Evolutionary conservation across 371 early-diverging fungal species (phyloP), one percentile per base, ranked within the genome.

Genomic region (Rhizopus delemar): DNA sequence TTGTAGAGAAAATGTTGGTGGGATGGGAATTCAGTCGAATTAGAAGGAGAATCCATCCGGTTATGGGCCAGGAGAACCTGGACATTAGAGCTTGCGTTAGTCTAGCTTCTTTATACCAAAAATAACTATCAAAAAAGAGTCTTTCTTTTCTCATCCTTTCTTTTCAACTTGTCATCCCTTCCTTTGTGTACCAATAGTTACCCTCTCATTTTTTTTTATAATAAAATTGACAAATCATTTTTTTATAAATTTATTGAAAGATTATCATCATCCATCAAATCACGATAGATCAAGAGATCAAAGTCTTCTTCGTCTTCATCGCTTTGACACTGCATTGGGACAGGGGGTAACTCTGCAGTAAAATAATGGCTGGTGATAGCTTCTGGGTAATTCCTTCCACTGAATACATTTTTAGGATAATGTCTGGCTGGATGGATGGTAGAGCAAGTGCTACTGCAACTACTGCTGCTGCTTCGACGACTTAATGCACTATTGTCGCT

Each of bases 51-150:
- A 53, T 74, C 85, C 8, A 81, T 90, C 48, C 78, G 88, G 60
- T 66, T 92, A 57, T 92, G 93, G 93, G 89, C 89, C 66, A 75
- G 93, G 67, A 80, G 91, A 53, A 91, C 89, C 39, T 92, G 93
- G 93, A 91, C 91, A 11, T 72, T 92, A 57, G 93, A 92, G 68
- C 71, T 92, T 64, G 91, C 87, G 41, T 75, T 92, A 39, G 85
- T 90, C 41, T 89, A 83, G 74, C 39, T 11, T 38, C 39, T 13
- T 13, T 38, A 8, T 38, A 22, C 22, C 22, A 22, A 22, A 22
- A 22, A 22, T 2, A 22, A 22, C 2, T 22, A 22, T 22, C 22
- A 38, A 38, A 38, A 38, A 38, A 38, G 13, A 38, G 39, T 43
- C n/a, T 13, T 43, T 43, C n/a, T 43, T 43, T 43, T 43, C 4